These are phyloP conservation scores for Rhodotorula taiwanensis DNA, from an alignment of 768 basidiomycete species.

Conservation along the genomic window DNA sequence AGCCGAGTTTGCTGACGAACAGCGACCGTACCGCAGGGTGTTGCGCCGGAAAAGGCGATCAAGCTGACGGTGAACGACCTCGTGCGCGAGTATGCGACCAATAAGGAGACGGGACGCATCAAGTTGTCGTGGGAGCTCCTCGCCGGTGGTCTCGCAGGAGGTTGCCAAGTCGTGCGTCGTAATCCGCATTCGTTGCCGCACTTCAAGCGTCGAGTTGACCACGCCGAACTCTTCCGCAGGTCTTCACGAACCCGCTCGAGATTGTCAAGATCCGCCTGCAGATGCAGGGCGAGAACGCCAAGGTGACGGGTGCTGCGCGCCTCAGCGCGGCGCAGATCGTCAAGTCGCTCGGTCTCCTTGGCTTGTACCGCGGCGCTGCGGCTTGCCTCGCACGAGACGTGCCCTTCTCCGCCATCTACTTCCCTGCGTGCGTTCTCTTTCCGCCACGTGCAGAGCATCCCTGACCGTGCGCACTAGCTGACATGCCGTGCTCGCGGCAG, in stretches of 20 bases:
- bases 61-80: slow-evolving; percentile 95
- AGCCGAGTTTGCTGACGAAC: slow-evolving; percentile 7
- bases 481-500: background rate
- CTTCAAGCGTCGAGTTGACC: background rate
- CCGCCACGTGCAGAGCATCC: no score
- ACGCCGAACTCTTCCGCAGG: slow-evolving; percentile 48
- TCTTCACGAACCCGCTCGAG: slow-evolving; percentile 95
- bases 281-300: slow-evolving; percentile 90
- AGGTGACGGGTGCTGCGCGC: slow-evolving; percentile 65
- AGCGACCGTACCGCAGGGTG: no score
- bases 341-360: slow-evolving; percentile 81
- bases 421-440: slow-evolving; percentile 49
- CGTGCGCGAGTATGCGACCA: slow-evolving; percentile 71
- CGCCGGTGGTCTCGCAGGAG: slow-evolving; percentile 89
- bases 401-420: slow-evolving; percentile 68
- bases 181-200: background rate
- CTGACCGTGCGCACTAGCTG: no score
- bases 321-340: slow-evolving; percentile 89
- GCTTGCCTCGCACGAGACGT: slow-evolving; percentile 92
- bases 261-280: slow-evolving; percentile 77
- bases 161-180: slow-evolving; percentile 87
- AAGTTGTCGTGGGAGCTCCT: slow-evolving; percentile 80
- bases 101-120: slow-evolving; percentile 94
- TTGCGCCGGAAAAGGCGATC: slow-evolving; percentile 95
- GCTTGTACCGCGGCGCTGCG: slow-evolving; percentile 84